Evolutionary conservation across 352 stramenopile species (phyloP), one percentile per base, ranked within the genome.

Genomic region (Phytophthora idaei): DNA sequence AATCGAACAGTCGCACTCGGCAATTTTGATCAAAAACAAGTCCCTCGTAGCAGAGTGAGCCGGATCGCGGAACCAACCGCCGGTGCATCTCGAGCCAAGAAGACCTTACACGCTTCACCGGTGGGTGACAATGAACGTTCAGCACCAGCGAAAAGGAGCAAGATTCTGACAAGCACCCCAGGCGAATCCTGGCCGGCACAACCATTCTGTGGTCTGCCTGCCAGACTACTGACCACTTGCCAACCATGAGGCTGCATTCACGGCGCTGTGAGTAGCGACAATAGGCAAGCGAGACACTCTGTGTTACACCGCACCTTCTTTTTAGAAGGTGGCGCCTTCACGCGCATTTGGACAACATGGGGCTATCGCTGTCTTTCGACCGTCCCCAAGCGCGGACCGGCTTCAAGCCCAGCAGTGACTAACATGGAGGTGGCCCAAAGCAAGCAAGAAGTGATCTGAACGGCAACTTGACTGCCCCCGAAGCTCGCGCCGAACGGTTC

Each of bases 371-470:
- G 61, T 27, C 48, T 56, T 45, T 31, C 37, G 28, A 58, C 59
- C 59, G 42, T 36, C 36, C 52, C 15, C n/a, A 61, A 57, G 54
- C 34, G 39, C 27, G 29, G 39, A 34, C 54, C 60, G 41, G 60
- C 50, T 66, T 41, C 17, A 41, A 28, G 25, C 57, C 32, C n/a
- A 15, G 25, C 17, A n/a, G 57, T 72, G 51, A 72, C 60, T 69
- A 69, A 55, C 52, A 44, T 65, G 36, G 17, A 32, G 44, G 29
- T 32, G 5, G 34, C 21, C 37, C 29, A 47, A 69, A 39, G 61
- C 64, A 42, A 72, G 56, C 69, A 66, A 78, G 70, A 61, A 63
- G 10, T 27, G 52, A 49, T 74, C 70, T 74, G 70, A 48, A 78
- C 61, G 41, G 67, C 56, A 77, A 67, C 70, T 72, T 74, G 66